These are phyloP conservation scores for Clarireedia hainanense DNA, from an alignment of 2,329 filamentous ascomycete species.

Conservation along the genomic window DNA sequence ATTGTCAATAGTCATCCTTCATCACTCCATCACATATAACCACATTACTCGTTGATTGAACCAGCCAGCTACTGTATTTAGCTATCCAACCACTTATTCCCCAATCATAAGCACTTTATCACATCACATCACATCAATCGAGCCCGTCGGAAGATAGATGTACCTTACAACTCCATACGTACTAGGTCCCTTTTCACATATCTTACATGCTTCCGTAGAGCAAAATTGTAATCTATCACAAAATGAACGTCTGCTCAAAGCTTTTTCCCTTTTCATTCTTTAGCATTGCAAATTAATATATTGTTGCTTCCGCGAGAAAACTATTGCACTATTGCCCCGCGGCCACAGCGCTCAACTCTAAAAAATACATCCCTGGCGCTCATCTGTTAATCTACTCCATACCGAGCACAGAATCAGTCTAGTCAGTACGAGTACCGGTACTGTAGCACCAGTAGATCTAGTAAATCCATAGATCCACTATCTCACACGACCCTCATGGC, in stretches of 20 bases:
- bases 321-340: conserved; percentile 1
- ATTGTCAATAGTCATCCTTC: too few relatives aligned
- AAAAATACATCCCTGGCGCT: conserved; percentile 7
- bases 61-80: too few relatives aligned
- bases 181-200: not conserved
- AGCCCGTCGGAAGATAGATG: too few relatives aligned
- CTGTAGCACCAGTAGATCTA: too few relatives aligned
- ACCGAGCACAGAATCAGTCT: not conserved
- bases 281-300: not conserved
- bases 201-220: not conserved
- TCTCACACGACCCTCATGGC: too few relatives aligned
- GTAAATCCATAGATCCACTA: too few relatives aligned
- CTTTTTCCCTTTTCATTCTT: not conserved
- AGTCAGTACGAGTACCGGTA: too few relatives aligned
- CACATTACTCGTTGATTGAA: too few relatives aligned
- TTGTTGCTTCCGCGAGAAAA: not conserved
- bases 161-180: not conserved
- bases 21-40: too few relatives aligned
- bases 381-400: not conserved
- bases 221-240: not conserved
- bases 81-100: too few relatives aligned
- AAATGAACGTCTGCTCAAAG: not conserved
- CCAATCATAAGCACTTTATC: too few relatives aligned
- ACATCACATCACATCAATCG: too few relatives aligned
- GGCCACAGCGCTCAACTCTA: conserved; percentile 6